Evolutionary conservation across 805 yeast genomes (phyloP), one percentile per base, ranked within the genome.

Genomic region (Blastobotrys parvus): DNA sequence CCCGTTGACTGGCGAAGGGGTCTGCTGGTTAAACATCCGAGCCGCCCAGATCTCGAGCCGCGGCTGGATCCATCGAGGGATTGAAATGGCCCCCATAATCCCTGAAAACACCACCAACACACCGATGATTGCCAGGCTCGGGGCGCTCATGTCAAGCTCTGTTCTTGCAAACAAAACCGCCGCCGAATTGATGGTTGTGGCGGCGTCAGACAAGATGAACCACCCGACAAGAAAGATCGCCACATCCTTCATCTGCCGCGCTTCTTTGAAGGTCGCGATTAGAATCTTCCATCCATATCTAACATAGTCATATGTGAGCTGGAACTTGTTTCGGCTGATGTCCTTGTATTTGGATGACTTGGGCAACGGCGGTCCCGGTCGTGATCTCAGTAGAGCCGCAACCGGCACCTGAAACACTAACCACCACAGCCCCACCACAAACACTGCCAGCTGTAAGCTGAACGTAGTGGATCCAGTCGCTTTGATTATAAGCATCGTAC

Each of bases 351-450:
- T 21, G 21, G 35, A 15, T 31, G 34, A 21, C 43, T 38, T 45
- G 22, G 52, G 59, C 16, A 68, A 48, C 7, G 60, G 60, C 17
- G 66, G 67, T 0, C 71, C 71, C 0, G 70, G 68, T 11, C 76
- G 59, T 3, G 76, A 54, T 35, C 68, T 65, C 44, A 84, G 59
- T 34, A 74, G 60, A 46, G 68, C 52, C 1, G 64, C 56, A 29
- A 82, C 68, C 2, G 90, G 90, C 3, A 78, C 41, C 53, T 81
- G 87, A 67, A 82, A 82, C 2, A 74, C 44, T 4, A 80, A 57
- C 94, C 94, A 84, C 90, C 92, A 83, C 1, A 74, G 20, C 1
- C 92, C 92, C 15, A 83, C 83, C 23, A 77, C 58, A 8, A 73
- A 64, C 15, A 82, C 71, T 0, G 83, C 86, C 20, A 72, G 56